A percentile compares a stretch with the other conserved stretches of the same genome.
phyloP scores from a whole-genome alignment of 495 filamentous ascomycete species.

The Penicillium egyptiacum region DNA sequence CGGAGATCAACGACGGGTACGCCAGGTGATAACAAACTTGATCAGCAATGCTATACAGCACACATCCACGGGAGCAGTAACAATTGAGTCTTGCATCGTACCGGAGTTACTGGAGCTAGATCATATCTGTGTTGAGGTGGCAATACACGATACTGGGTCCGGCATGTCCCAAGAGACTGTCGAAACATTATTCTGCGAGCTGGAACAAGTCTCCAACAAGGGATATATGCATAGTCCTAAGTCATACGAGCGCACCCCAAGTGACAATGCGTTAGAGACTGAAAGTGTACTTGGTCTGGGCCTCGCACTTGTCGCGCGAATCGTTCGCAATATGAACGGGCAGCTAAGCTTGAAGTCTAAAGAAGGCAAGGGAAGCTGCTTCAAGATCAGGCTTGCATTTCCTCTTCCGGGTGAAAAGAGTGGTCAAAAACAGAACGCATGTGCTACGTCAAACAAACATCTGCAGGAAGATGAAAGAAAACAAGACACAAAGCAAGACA shows the following conservation, averaged over 20 bases:
- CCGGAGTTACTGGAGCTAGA: slow-evolving; percentile 33
- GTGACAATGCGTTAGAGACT: slow-evolving; percentile 16
- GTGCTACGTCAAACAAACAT: not conserved
- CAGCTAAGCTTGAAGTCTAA: slow-evolving; percentile 84
- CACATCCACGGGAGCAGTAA: slow-evolving; percentile 65
- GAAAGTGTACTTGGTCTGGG: slow-evolving; percentile 68
- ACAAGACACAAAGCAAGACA: not conserved
- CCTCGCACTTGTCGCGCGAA: slow-evolving; percentile 78
- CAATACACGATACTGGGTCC: slow-evolving; percentile 72
- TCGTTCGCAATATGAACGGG: slow-evolving; percentile 82
- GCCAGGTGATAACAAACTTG: slow-evolving; percentile 79
- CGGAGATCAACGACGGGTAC: slow-evolving; percentile 83
- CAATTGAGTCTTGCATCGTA: slow-evolving; percentile 63
- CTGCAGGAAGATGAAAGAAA: not conserved
- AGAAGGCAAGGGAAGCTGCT: slow-evolving; percentile 76
- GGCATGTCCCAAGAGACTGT: slow-evolving; percentile 76
- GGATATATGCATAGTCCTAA: slow-evolving; percentile 42
- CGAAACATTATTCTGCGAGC: slow-evolving; percentile 75
- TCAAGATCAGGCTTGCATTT: slow-evolving; percentile 48
- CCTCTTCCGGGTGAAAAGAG: slow-evolving; percentile 22
- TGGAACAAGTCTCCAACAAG: slow-evolving; percentile 78
- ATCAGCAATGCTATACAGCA: slow-evolving; percentile 82
- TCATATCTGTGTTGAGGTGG: slow-evolving; percentile 67
- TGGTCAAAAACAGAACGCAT: slow-evolving; percentile 6
- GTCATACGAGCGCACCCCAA: slow-evolving; percentile 20